Percentiles rank a stretch among this genome's conserved stretches.
These are phyloP conservation scores for Aspergillus avenaceus DNA, from an alignment of 495 filamentous ascomycete species.

Conservation along the genomic window DNA sequence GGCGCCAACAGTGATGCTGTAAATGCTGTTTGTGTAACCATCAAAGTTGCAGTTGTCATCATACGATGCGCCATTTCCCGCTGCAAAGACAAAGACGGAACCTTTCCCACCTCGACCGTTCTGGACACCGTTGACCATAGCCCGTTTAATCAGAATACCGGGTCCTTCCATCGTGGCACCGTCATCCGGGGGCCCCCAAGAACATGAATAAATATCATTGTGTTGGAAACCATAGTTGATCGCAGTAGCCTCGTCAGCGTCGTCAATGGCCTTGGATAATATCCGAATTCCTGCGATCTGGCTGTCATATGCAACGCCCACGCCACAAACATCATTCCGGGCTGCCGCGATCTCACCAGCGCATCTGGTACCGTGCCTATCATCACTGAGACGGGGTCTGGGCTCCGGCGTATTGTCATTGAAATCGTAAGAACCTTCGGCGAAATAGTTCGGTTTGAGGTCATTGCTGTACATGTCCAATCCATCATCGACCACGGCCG, in stretches of 20 bases:
- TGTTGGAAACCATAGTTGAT: constrained; percentile 88
- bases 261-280: constrained; percentile 81
- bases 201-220: constrained; percentile 98
- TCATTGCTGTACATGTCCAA: constrained; percentile 97
- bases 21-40: constrained; percentile 98
- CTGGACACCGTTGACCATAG: constrained; percentile 89
- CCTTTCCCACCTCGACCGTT: constrained; percentile 78
- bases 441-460: constrained; percentile 86
- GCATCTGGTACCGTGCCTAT: constrained; percentile 88
- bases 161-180: constrained; percentile 91
- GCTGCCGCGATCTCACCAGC: constrained; percentile 91
- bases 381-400: constrained; percentile 71
- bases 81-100: constrained; percentile 96
- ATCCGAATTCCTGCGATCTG: constrained; percentile 89
- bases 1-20: constrained; percentile 94
- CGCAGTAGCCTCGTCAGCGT: constrained; percentile 85
- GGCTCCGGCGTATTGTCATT: constrained; percentile 80
- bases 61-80: constrained; percentile 82
- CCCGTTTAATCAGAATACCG: constrained; percentile 78
- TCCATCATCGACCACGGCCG: constrained; percentile 94
- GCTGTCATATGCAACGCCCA: constrained; percentile 90
- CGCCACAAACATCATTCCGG: constrained; percentile 88
- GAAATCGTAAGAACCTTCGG: constrained; percentile 89
- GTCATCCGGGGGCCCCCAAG: constrained; percentile 95
- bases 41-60: constrained; percentile 99